Evolutionary conservation across 768 basidiomycete genomes (phyloP), one percentile per base, ranked within the genome.

Genomic region (Auriscalpium vulgare): DNA sequence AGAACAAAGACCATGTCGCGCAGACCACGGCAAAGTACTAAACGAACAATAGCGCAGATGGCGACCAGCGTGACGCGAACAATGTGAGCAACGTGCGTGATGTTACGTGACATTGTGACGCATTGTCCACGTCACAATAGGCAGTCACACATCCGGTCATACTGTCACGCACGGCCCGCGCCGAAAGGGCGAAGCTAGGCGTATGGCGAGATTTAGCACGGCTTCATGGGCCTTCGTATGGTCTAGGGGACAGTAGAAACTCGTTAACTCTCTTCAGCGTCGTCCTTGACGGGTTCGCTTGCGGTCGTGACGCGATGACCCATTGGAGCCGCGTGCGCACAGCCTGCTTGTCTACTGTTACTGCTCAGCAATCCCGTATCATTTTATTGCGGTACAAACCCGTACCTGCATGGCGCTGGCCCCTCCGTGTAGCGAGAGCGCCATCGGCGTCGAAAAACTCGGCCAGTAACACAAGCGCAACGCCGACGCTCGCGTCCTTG

Each of bases 221-320:
- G 2, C 29, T 29, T 29, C 29, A 29, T 29, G 29, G 29, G 5
- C 23, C 3, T 29, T 29, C 29, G 4, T 29, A 21, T 21, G 3
- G 21, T 21, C 21, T 29, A 4, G 29, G 29, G 29, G 82, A 79
- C 62, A 93, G 76, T 6, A 91, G 68, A 60, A 78, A 88, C 60
- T 87, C 83, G 65, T 93, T 91, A 47, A 90, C 80, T 13, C 84
- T 72, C 68, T 90, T 90, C 57, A 97, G 75, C 9, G 88, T 91
- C 14, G 82, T 77, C 44, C 93, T 79, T 10, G 89, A 84, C 0
- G 95, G 95, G 66, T 97, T 97, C 4, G 85, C 87, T 53, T 75
- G 73, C 6, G 89, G 87, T 51, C 78, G 72, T 60, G 82, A 85
- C 17, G 85, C 75, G 56, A 94, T 87, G 49, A 97, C 82, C 90